Evolutionary conservation across 2,329 filamentous ascomycete species (phyloP).

Genomic region (Neopestalotiopsis sp.): DNA sequence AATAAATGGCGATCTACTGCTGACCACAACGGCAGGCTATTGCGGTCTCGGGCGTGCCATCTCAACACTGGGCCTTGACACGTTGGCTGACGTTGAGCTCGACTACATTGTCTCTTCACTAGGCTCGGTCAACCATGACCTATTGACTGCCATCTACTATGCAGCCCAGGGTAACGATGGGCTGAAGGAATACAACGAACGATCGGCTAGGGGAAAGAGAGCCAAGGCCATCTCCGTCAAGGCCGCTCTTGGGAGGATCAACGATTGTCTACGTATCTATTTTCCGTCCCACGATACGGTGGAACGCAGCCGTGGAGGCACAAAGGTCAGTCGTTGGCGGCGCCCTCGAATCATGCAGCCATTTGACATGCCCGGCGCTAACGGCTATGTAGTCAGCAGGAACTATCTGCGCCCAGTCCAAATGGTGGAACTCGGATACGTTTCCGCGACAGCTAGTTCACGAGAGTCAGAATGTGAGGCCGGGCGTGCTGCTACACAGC

Average conservation of each 20-base stretch:
- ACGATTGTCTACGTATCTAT: conserved; percentile 71
- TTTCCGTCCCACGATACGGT: conserved; percentile 81
- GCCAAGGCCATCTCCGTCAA: conserved; percentile 31
- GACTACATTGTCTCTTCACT: conserved; percentile 85
- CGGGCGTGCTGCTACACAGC: conserved; percentile 83
- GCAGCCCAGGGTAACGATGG: conserved; percentile 58
- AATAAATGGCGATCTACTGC: conserved; percentile 1
- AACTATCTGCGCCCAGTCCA: conserved; percentile 78
- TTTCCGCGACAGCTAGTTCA: conserved; percentile 77
- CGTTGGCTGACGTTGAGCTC: conserved; percentile 61
- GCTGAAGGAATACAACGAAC: conserved; percentile 49
- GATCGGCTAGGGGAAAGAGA: conserved; percentile 38
- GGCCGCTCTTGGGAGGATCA: conserved; percentile 30
- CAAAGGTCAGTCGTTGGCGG: conserved; percentile 47
- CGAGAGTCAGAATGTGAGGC: conserved; percentile 74
- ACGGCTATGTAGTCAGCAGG: conserved; percentile 64
- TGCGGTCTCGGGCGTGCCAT: conserved; percentile 75
- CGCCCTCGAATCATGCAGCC: not conserved
- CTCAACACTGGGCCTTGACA: conserved; percentile 63
- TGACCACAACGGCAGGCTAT: conserved; percentile 59
- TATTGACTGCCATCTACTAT: conserved; percentile 63
- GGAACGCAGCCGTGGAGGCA: conserved; percentile 65
- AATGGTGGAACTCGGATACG: conserved; percentile 70
- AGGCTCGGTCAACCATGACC: conserved; percentile 72
- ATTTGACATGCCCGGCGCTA: conserved; percentile 16